Conservation (phyloP, 768 basidiomycete species). For the Dictyophora rubrovolvata region DNA sequence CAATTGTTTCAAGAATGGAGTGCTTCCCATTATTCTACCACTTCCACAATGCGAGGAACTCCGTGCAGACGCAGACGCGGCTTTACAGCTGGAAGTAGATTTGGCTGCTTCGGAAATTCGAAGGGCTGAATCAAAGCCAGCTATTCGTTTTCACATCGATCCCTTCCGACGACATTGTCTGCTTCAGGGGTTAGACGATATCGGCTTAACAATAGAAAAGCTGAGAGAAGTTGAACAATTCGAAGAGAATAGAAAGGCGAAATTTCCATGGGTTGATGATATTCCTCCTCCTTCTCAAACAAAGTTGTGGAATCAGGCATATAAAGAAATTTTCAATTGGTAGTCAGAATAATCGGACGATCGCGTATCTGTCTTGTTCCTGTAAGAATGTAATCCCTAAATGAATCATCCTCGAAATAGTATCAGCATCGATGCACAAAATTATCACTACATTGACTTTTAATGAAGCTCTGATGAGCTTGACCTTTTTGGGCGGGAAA, state of each 20-base stretch:
- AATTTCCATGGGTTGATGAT: slow-evolving; percentile 92
- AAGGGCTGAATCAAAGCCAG: slow-evolving; percentile 33
- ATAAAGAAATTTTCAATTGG: not conserved
- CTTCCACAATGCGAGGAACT: slow-evolving; percentile 57
- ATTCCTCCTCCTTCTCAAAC: not conserved
- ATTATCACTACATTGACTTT: too few relatives aligned
- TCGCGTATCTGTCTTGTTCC: too few relatives aligned
- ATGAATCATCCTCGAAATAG: too few relatives aligned
- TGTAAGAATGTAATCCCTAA: too few relatives aligned
- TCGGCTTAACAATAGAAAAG: slow-evolving; percentile 84
- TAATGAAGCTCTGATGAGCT: too few relatives aligned
- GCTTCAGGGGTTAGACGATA: slow-evolving; percentile 93
- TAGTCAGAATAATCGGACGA: not conserved
- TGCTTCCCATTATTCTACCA: slow-evolving; percentile 71
- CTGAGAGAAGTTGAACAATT: slow-evolving; percentile 62
- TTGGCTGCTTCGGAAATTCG: slow-evolving; percentile 72
- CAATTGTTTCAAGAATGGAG: slow-evolving; percentile 88
- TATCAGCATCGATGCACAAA: too few relatives aligned
- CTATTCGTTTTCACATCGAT: slow-evolving; percentile 75
- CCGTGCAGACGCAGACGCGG: slow-evolving; percentile 65
- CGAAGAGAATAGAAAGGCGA: slow-evolving; percentile 62
- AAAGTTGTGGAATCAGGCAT: not conserved
- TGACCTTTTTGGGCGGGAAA: too few relatives aligned
- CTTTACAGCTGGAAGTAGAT: slow-evolving; percentile 71
- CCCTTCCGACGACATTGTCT: slow-evolving; percentile 88